phyloP scores from a whole-genome alignment of 768 basidiomycete genomes.

The Tricholoma saponaceum region DNA sequence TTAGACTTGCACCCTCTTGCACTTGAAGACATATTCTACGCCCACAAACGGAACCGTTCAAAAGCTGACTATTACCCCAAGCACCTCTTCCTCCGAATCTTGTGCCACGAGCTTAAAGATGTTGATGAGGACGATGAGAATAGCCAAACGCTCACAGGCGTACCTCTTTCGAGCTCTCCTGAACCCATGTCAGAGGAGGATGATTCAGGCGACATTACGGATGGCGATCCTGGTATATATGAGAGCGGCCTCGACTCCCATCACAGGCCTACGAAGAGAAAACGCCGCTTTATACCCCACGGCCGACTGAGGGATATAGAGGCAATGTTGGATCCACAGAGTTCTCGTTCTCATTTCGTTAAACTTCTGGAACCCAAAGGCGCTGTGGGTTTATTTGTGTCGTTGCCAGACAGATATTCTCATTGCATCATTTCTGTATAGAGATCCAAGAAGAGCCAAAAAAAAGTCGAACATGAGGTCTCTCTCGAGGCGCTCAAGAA shows the following conservation, averaged over 20 bases:
- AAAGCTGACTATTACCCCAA: conserved; percentile 68
- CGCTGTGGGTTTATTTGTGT: not conserved
- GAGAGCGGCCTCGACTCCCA: conserved; percentile 2
- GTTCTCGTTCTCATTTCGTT: conserved; percentile 11
- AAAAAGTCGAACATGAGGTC: conserved; percentile 8
- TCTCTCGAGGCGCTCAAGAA: conserved; percentile 17
- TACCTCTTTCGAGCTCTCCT: conserved; percentile 34
- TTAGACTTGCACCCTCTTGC: conserved; percentile 68
- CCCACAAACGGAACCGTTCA: conserved; percentile 50
- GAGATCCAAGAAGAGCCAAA: conserved; percentile 10
- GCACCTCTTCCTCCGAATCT: conserved; percentile 67
- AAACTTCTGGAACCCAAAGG: conserved; percentile 9
- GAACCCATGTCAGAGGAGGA: conserved; percentile 25
- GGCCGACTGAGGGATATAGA: conserved; percentile 13
- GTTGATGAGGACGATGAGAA: conserved; percentile 20
- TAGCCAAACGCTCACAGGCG: conserved; percentile 23
- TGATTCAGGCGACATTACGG: conserved; percentile 3
- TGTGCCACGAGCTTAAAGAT: conserved; percentile 55
- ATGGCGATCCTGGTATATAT: conserved; percentile 9
- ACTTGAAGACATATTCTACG: conserved; percentile 65
- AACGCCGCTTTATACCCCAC: conserved; percentile 7
- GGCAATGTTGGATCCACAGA: conserved; percentile 5
- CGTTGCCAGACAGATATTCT: not conserved
- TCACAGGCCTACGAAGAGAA: conserved; percentile 6
- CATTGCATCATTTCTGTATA: not conserved